phyloP scores from a whole-genome alignment of 208 protist species.

The Crithidia brevicula region DNA sequence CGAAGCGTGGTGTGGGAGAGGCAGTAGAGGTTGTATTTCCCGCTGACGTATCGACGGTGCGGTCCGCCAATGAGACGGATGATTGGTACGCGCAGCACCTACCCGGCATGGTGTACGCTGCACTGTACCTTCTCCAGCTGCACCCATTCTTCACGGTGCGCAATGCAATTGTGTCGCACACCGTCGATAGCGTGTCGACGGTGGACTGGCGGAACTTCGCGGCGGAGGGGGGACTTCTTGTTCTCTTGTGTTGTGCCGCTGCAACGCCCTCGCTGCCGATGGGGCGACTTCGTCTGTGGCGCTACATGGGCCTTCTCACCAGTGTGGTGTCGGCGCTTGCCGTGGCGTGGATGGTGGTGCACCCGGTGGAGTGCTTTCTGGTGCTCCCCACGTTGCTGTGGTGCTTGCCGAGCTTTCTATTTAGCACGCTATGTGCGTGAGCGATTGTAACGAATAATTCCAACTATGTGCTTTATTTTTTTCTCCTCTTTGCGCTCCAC shows the following conservation, averaged over 20 bases:
- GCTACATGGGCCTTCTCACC: neutral
- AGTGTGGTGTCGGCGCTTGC: neutral
- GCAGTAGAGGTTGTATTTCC: constrained; percentile 11
- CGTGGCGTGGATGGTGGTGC: constrained; percentile 10
- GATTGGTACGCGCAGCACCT: neutral
- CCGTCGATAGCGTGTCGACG: constrained; percentile 13
- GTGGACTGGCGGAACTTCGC: constrained; percentile 22
- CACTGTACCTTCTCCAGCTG: constrained; percentile 34
- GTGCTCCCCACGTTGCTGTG: constrained; percentile 24
- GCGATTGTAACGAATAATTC: too few relatives aligned
- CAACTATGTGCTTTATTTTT: too few relatives aligned
- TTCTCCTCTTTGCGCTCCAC: too few relatives aligned
- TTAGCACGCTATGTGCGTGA: constrained; percentile 5
- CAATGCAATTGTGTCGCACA: constrained; percentile 38
- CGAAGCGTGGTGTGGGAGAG: neutral
- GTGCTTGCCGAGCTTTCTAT: constrained; percentile 18
- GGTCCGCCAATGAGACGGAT: neutral
- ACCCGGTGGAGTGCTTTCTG: constrained; percentile 15
- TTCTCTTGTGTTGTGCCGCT: constrained; percentile 13
- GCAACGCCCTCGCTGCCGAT: neutral
- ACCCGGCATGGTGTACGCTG: constrained; percentile 32
- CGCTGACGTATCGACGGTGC: neutral
- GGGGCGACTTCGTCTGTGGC: neutral
- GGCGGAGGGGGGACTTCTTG: constrained; percentile 4
- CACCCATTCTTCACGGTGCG: constrained; percentile 49